These are phyloP conservation scores for Pyrenochaeta sp. DNA, from an alignment of 2,329 filamentous ascomycete species.

Conservation along the genomic window DNA sequence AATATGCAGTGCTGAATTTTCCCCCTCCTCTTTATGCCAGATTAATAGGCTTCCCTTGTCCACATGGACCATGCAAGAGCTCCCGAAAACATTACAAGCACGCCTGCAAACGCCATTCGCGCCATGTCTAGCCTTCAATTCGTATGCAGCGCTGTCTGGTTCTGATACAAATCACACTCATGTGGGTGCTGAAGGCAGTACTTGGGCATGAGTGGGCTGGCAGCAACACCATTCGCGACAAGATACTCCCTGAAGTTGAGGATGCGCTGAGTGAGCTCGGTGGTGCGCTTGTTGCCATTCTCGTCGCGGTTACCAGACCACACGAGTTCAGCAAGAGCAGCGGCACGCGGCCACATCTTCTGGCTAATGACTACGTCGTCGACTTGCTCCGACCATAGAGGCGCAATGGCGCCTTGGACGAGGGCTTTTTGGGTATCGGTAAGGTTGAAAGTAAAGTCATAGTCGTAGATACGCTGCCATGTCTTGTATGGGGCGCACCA, in stretches of 20 bases:
- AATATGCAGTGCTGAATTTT: no score
- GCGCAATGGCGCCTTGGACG: conserved; percentile 61
- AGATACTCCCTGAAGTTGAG: conserved; percentile 69
- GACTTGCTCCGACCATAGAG: conserved; percentile 64
- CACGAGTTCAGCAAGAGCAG: conserved; percentile 63
- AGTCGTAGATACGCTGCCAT: conserved; percentile 68
- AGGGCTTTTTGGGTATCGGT: conserved; percentile 58
- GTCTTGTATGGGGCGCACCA: conserved; percentile 69
- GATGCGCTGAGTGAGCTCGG: conserved; percentile 63
- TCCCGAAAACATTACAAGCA: no score
- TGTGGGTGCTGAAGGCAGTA: conserved; percentile 67
- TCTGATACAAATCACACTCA: conserved; percentile 63
- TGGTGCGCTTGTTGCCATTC: conserved; percentile 61
- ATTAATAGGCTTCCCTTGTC: no score
- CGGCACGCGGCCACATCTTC: conserved; percentile 66
- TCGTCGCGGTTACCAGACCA: conserved; percentile 65
- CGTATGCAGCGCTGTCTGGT: conserved; percentile 52
- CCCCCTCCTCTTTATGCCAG: no score
- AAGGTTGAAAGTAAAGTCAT: conserved; percentile 63
- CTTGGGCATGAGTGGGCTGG: conserved; percentile 63
- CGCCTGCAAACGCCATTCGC: no score
- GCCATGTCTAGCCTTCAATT: no score
- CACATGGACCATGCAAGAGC: no score
- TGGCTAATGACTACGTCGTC: conserved; percentile 61
- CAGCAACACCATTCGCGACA: conserved; percentile 62